phyloP scores from a whole-genome alignment of 495 filamentous ascomycete genomes.

The Penicillium pulvis region DNA sequence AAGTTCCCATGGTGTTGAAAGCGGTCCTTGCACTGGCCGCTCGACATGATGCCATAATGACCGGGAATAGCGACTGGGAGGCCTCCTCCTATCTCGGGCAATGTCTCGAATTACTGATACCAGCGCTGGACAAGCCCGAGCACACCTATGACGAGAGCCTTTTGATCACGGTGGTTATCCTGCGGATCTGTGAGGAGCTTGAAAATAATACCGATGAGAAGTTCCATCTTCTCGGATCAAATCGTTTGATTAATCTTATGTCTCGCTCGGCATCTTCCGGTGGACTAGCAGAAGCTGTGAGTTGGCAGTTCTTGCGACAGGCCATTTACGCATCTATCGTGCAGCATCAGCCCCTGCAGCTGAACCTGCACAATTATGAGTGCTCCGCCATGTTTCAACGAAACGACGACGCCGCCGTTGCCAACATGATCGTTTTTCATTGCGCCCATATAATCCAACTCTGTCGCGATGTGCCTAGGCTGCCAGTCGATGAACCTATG shows the following conservation, averaged over 20 bases:
- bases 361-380: constrained; percentile 40
- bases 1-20: constrained; percentile 38
- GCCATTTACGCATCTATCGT: constrained; percentile 45
- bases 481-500: constrained; percentile 22
- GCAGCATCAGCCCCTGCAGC: constrained; percentile 36
- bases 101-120: constrained; percentile 38
- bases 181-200: constrained; percentile 43
- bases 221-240: constrained; percentile 42
- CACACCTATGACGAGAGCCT: constrained; percentile 37
- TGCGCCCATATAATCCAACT: constrained; percentile 41
- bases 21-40: constrained; percentile 38
- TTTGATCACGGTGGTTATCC: constrained; percentile 39
- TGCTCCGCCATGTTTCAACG: constrained; percentile 38
- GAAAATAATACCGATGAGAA: constrained; percentile 36
- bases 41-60: constrained; percentile 39
- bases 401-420: constrained; percentile 36
- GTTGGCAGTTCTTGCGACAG: constrained; percentile 45
- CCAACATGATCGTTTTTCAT: constrained; percentile 38
- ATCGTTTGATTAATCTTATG: constrained; percentile 40
- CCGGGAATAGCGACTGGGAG: constrained; percentile 35
- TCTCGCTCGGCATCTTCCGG: constrained; percentile 39
- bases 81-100: constrained; percentile 42
- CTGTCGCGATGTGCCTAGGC: constrained; percentile 23
- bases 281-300: constrained; percentile 43
- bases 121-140: constrained; percentile 32